Conservation (phyloP, 2,329 filamentous ascomycete species). For the Alternaria conjuncta region DNA sequence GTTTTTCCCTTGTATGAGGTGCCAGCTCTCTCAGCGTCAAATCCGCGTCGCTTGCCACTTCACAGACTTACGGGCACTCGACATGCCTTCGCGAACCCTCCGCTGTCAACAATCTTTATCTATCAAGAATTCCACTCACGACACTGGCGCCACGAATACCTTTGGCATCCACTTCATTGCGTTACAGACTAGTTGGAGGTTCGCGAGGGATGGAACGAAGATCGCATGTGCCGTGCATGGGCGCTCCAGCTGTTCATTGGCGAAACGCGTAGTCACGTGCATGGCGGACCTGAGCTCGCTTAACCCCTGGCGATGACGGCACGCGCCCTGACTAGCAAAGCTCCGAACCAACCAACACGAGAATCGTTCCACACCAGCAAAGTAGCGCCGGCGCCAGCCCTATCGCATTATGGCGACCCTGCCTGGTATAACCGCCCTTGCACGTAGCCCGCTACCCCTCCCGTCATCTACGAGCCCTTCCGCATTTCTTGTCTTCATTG, state of each 20-base stretch:
- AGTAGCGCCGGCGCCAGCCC: background rate
- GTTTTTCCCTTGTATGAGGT: too few relatives aligned
- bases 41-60: too few relatives aligned
- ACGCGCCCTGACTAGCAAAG: background rate
- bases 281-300: fast-evolving
- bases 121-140: too few relatives aligned
- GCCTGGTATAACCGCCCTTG: background rate
- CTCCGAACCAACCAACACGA: background rate
- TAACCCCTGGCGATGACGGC: background rate
- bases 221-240: too few relatives aligned
- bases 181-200: too few relatives aligned
- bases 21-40: too few relatives aligned
- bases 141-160: too few relatives aligned
- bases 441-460: background rate
- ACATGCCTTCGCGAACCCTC: too few relatives aligned
- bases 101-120: too few relatives aligned
- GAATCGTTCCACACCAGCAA: background rate
- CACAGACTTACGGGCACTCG: too few relatives aligned
- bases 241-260: background rate
- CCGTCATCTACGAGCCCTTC: background rate
- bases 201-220: too few relatives aligned
- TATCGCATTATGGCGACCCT: background rate
- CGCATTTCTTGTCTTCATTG: background rate
- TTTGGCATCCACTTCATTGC: too few relatives aligned
- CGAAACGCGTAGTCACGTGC: background rate